A percentile compares a stretch with the other conserved stretches of the same genome.
phyloP scores from a whole-genome alignment of 2,329 filamentous ascomycete species.

The Exophiala calicioides region DNA sequence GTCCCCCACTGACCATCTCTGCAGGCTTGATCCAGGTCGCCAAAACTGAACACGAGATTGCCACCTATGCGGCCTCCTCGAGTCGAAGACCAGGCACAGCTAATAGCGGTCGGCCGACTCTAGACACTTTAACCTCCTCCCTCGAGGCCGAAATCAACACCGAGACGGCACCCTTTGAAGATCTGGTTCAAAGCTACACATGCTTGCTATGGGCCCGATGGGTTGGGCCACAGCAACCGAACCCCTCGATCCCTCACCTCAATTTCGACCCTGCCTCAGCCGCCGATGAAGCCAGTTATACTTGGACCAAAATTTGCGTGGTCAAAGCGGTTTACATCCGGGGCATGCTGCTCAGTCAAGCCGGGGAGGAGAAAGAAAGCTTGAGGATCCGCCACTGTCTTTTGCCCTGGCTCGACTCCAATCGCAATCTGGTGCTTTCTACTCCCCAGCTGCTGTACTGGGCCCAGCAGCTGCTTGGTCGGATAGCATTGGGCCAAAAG shows the following conservation, averaged over 20 bases:
- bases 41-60: constrained; percentile 67
- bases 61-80: constrained; percentile 51
- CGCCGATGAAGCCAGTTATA: constrained; percentile 35
- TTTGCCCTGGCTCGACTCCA: constrained; percentile 59
- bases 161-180: constrained; percentile 45
- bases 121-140: constrained; percentile 37
- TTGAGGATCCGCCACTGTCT: constrained; percentile 67
- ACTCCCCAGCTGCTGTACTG: constrained; percentile 71
- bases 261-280: constrained; percentile 21
- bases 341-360: constrained; percentile 52
- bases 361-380: constrained; percentile 53
- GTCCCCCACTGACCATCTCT: constrained; percentile 10
- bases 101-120: constrained; percentile 25
- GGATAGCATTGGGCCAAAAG: constrained; percentile 67
- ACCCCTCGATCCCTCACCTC: constrained; percentile 22
- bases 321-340: constrained; percentile 78
- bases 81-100: constrained; percentile 33
- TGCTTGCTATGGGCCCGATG: constrained; percentile 66
- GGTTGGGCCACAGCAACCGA: constrained; percentile 13
- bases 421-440: constrained; percentile 43
- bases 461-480: constrained; percentile 75
- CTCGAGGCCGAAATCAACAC: constrained; percentile 24
- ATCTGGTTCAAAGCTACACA: constrained; percentile 73
- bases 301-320: constrained; percentile 81
- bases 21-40: constrained; percentile 70